Evolutionary conservation across 495 filamentous ascomycete species (phyloP), one percentile per base, ranked within the genome.

Genomic region (Physcia stellaris): DNA sequence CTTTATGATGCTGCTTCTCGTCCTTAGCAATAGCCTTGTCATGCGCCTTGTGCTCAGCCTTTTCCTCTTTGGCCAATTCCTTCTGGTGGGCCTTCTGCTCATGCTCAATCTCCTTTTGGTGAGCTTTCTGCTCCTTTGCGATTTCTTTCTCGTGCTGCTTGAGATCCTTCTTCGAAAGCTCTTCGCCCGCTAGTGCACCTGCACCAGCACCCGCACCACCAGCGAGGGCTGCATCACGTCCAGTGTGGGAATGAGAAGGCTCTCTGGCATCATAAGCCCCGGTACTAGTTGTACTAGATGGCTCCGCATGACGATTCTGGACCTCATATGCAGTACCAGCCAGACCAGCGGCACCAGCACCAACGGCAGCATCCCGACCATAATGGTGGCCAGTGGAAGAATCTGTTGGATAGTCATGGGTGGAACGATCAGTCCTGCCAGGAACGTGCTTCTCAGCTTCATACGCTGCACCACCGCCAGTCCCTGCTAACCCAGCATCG

Each of bases 1-100:
- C 53, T 21, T 51, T 51, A 10, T 39, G 41, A 16, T 39, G 21
- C n/a, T 33, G 31, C 24, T 47, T 49, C 24, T 56, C 38, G 12
- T 45, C 9, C 39, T 58, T 51, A 4, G 47, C 37, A 24, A 46
- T 50, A 27, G 54, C 46, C 32, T 51, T 43, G 2, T 46, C 42
- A 19, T 35, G 33, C 11, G 39, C 30, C 32, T 46, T 41, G 44
- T 43, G 34, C 32, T 46, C 32, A 41, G 21, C 23, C 21, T 59
- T 48, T 22, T 35, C 32, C 38, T 45, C 34, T 27, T 51, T 48
- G 7, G 38, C 47, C 5, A 42, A n/a, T 28, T 34, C 42, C 24
- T 52, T 52, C 11, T 46, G 38, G 17, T 51, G 39, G 34, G 39
- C 46, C 9, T 32, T 19, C 17, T 49, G 39, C 17, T 51, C 39